Conservation (phyloP, 495 filamentous ascomycete genomes). For the Cairneyella variabilis region DNA sequence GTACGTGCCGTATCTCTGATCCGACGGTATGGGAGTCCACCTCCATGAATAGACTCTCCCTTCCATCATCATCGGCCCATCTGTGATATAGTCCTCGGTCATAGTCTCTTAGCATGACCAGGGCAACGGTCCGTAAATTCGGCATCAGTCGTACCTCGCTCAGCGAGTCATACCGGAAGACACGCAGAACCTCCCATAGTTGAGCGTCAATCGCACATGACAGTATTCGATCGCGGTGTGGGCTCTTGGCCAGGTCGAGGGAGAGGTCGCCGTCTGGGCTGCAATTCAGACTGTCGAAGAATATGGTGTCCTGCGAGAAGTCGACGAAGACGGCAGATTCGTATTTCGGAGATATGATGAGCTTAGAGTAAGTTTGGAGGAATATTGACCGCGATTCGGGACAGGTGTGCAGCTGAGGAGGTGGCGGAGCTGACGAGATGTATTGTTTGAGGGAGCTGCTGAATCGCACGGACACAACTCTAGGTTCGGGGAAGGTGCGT, state of each 20-base stretch:
- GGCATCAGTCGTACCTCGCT: slow-evolving; percentile 19
- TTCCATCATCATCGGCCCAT: neutral
- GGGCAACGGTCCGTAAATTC: slow-evolving; percentile 17
- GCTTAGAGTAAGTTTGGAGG: slow-evolving; percentile 14
- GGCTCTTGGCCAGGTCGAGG: slow-evolving; percentile 15
- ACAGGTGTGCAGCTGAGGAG: slow-evolving; percentile 10
- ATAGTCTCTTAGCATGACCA: slow-evolving; percentile 18
- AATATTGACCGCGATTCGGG: slow-evolving; percentile 18
- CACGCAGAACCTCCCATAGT: slow-evolving; percentile 22
- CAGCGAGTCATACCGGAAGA: slow-evolving; percentile 18
- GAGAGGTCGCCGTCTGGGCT: slow-evolving; percentile 21
- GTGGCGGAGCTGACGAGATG: slow-evolving; percentile 5
- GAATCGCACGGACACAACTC: slow-evolving; percentile 20
- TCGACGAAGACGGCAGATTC: slow-evolving; percentile 21
- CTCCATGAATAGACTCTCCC: neutral
- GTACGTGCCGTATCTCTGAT: slow-evolving; percentile 11
- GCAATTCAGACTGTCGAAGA: slow-evolving; percentile 23
- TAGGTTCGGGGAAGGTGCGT: slow-evolving; percentile 14
- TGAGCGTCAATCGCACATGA: slow-evolving; percentile 19
- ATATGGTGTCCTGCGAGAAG: slow-evolving; percentile 19
- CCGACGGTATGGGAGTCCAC: slow-evolving; percentile 8
- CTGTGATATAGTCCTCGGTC: neutral
- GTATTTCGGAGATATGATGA: slow-evolving; percentile 20
- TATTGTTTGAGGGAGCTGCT: slow-evolving; percentile 10
- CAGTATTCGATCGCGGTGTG: slow-evolving; percentile 16